Evolutionary conservation across 2,329 filamentous ascomycete genomes (phyloP), one percentile per base, ranked within the genome.

Genomic region (Pezicula rhizophila): DNA sequence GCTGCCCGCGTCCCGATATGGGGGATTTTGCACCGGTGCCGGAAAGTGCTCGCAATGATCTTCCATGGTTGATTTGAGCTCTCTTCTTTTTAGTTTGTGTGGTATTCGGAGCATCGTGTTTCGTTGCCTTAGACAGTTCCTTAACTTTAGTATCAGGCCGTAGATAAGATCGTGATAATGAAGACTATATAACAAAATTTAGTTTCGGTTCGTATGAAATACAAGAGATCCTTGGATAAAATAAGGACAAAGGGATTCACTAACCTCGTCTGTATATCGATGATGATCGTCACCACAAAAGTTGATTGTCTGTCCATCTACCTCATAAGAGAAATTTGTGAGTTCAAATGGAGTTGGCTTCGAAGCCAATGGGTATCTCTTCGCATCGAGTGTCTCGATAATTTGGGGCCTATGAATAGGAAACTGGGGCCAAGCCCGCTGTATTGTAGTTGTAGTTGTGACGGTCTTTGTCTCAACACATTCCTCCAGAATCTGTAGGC

Each of bases 381-480:
- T 95, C 12, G 85, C 77, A 67, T 97, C 90, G 50, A 96, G 80
- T 47, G 84, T 78, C 51, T 79, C 74, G 31, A 90, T 76, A 17
- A 56, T 45, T 44, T 57, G 79, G 46, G 80, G 80, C 20, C 89
- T 85, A 56, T 82, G 83, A 57, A 96, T 81, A 48, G 88, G 75
- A 50, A 96, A 74, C n/a, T 89, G 89, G 42, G 92, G 91, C 57
- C 93, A 95, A 68, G 68, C 89, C 76, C 66, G 84, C 56, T 89
- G 88, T 1, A 91, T 95, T 1, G 89, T 95, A 1, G 90, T 96
- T 0, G 91, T 96, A 0, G 92, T 96, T 1, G 91, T 96, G 53
- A 96, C 82, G 10, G 79, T 84, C 65, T 80, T 84, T 14, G 80
- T 84, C 68, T 84, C 81, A 61, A 84, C 78, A 57, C 79, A 84